Evolutionary conservation across 192 early-diverging fungal genomes (phyloP).

Genomic region (Spizellomyces punctatus): DNA sequence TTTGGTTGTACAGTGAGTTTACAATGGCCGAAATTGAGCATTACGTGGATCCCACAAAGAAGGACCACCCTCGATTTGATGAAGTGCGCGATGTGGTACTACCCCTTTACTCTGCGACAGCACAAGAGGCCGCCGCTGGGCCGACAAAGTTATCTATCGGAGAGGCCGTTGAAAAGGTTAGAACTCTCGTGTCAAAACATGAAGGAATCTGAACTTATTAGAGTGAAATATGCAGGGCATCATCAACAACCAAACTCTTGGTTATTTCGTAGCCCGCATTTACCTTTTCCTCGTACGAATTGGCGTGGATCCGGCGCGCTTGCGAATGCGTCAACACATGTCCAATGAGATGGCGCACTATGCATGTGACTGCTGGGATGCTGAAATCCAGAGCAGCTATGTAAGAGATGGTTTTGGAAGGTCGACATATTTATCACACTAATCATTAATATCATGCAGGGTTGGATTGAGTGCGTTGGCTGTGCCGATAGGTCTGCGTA

Average conservation of each 20-base stretch:
- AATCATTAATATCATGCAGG: constrained; percentile 45
- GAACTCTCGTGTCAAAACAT: constrained; percentile 6
- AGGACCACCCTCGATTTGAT: constrained; percentile 89
- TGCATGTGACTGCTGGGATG: constrained; percentile 94
- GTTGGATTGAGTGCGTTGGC: constrained; percentile 99
- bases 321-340: constrained; percentile 99
- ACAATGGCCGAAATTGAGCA: constrained; percentile 99
- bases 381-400: constrained; percentile 91
- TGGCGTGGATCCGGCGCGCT: constrained; percentile 81
- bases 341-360: constrained; percentile 99
- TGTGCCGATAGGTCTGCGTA: constrained; percentile 99
- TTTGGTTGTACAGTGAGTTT: constrained; percentile 62
- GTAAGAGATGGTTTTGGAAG: constrained; percentile 43
- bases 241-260: constrained; percentile 97
- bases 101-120: constrained; percentile 72
- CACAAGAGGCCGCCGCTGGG: constrained; percentile 79
- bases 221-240: constrained; percentile 49
- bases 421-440: not conserved
- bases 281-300: constrained; percentile 87
- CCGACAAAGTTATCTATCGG: constrained; percentile 80
- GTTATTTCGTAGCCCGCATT: constrained; percentile 97
- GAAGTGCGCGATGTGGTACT: constrained; percentile 79
- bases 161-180: constrained; percentile 74
- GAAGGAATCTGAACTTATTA: not conserved
- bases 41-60: constrained; percentile 93